Percentiles rank a stretch among this genome's conserved stretches.
These are phyloP conservation scores for Penicillium atrosanguineum DNA, from an alignment of 495 filamentous ascomycete genomes.

Conservation along the genomic window DNA sequence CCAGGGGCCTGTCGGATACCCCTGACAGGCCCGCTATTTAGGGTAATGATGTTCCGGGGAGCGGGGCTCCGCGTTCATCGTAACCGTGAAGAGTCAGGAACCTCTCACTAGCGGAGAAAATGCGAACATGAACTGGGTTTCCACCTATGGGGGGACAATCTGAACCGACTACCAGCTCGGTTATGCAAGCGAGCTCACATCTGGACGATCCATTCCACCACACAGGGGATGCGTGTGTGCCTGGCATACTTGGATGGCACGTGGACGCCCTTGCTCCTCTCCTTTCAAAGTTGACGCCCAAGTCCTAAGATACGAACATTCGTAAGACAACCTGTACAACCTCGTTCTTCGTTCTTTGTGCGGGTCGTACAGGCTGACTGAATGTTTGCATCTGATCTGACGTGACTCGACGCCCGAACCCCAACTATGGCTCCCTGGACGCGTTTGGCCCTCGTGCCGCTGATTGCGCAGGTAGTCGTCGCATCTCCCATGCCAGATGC, in stretches of 20 bases:
- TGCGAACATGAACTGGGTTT: neutral
- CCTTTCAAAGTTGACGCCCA: neutral
- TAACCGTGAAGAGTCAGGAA: neutral
- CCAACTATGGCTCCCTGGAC: constrained; percentile 24
- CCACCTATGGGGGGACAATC: constrained; percentile 3
- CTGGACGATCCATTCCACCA: constrained; percentile 17
- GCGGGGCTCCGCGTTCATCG: constrained; percentile 6
- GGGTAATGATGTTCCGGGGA: constrained; percentile 21
- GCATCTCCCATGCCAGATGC: constrained; percentile 15
- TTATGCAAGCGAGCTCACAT: constrained; percentile 19
- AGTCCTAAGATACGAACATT: neutral
- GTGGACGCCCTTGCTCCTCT: constrained; percentile 11
- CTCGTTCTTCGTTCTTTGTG: constrained; percentile 2
- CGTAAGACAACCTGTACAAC: neutral
- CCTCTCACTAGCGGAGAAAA: neutral
- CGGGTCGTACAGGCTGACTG: constrained; percentile 1
- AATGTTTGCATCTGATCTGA: constrained; percentile 7
- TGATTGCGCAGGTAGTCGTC: constrained; percentile 12
- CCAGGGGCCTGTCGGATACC: constrained; percentile 1
- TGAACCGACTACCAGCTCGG: constrained; percentile 2
- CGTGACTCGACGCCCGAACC: constrained; percentile 2
- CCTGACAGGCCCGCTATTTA: constrained; percentile 11
- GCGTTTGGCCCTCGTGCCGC: constrained; percentile 16
- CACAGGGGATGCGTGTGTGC: too few relatives aligned
- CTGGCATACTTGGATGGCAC: constrained; percentile 9